Evolutionary conservation across 1,139 yeast species (phyloP), one percentile per base, ranked within the genome.

Genomic region (Pichia sp.): DNA sequence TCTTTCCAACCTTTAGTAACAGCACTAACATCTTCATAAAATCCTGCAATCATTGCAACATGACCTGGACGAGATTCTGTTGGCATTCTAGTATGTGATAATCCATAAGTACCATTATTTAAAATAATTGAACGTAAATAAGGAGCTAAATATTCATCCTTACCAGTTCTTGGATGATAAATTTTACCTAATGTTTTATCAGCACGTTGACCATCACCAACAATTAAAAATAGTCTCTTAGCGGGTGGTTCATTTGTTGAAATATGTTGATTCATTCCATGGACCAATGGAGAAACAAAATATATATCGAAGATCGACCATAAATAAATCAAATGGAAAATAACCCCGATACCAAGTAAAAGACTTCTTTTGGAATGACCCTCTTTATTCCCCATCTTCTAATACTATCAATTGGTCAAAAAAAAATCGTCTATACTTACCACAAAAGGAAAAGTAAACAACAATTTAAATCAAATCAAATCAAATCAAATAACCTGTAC

Each of bases 11-110:
- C 99, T 60, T 92, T 94, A 0, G 98, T 92, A 1, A 94, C 98
- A 1, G 98, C 98, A 54, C 94, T 82, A 6, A 94, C 98, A 62
- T 94, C 98, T 67, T 94, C 98, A 64, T 94, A 94, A 62, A 94
- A 92, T 1, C 99, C 98, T 2, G 98, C 97, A 60, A 94, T 94
- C 82, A 94, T 81, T 3, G 98, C 98, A 39, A 94, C 97, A 64
- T 94, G 99, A 10, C 99, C 99, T 0, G 99, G 99, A 49, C 99
- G 76, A 7, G 97, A 89, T 65, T 94, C 99, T 0, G 98, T 94
- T n/a, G 99, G 99, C 96, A 94, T 89, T 65, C 98, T 76, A 1
- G 99, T 94, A 58, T 94, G 96, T 23, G 97, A 90, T 38, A 94
- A 76, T 30, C 98, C 98, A 73, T 89, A 90, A 1, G 97, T 84